Evolutionary conservation across 257 asterid genomes (phyloP).

Genomic region (Scutellaria galericulata): DNA sequence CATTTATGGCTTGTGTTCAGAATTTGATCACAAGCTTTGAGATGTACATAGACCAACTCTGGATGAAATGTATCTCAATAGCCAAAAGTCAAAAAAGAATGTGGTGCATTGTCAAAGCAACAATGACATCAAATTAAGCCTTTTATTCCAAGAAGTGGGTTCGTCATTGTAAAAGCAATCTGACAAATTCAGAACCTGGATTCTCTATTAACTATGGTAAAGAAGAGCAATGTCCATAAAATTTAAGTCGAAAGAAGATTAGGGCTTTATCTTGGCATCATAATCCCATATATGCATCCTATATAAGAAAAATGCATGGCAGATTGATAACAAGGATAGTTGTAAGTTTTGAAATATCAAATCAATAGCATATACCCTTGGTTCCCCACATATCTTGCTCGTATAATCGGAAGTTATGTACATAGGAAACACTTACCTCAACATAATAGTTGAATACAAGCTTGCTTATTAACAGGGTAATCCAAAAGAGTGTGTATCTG

Average conservation of each 20-base stretch:
- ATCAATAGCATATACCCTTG: too few species aligned
- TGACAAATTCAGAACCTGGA: slow-evolving; percentile 10
- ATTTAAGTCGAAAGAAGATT: neutral
- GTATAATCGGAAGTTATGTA: slow-evolving; percentile 17
- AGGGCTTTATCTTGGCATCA: slow-evolving; percentile 7
- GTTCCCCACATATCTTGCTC: too few species aligned
- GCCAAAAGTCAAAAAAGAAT: slow-evolving; percentile 18
- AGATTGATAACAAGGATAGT: neutral
- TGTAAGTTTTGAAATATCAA: too few species aligned
- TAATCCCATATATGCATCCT: slow-evolving; percentile 11
- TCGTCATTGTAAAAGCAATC: slow-evolving; percentile 9
- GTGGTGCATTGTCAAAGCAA: too few species aligned
- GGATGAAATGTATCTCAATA: neutral
- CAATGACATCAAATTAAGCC: too few species aligned
- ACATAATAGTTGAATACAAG: slow-evolving; percentile 97
- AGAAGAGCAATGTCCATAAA: neutral
- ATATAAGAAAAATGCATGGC: slow-evolving; percentile 12
- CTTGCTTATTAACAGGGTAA: slow-evolving; percentile 87
- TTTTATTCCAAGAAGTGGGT: too few species aligned
- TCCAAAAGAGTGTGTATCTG: slow-evolving; percentile 96
- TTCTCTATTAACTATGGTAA: neutral
- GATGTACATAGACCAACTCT: neutral
- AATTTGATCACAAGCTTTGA: slow-evolving; percentile 7
- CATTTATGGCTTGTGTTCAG: neutral
- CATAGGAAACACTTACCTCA: slow-evolving; percentile 62